Evolutionary conservation across 768 basidiomycete species (phyloP).

Genomic region (Suillus americanus): DNA sequence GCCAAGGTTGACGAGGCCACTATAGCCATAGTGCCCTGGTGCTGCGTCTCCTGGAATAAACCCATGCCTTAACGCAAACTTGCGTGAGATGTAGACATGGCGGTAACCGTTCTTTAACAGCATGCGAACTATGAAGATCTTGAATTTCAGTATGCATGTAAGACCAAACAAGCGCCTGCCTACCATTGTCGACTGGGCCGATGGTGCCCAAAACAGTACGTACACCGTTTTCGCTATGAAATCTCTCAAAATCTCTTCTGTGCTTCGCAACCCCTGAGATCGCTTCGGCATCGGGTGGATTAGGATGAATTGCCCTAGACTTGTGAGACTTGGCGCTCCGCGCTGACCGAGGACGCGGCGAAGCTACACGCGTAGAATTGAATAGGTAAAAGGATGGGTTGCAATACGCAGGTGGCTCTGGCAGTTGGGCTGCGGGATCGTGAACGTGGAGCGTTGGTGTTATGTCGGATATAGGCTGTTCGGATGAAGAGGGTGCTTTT

Average conservation of each 20-base stretch:
- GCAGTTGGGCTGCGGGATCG: slow-evolving; percentile 59
- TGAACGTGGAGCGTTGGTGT: slow-evolving; percentile 55
- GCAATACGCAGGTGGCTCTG: slow-evolving; percentile 58
- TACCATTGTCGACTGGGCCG: slow-evolving; percentile 87
- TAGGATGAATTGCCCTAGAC: slow-evolving; percentile 34
- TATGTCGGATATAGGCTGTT: slow-evolving; percentile 12
- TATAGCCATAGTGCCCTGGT: slow-evolving; percentile 93
- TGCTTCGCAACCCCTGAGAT: slow-evolving; percentile 54
- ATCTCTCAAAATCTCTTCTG: slow-evolving; percentile 79
- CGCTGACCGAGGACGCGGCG: slow-evolving; percentile 30
- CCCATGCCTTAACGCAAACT: slow-evolving; percentile 84
- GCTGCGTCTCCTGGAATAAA: slow-evolving; percentile 87
- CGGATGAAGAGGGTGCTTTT: slow-evolving; percentile 34
- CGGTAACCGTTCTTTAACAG: slow-evolving; percentile 89
- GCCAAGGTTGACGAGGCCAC: slow-evolving; percentile 83
- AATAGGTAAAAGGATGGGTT: slow-evolving; percentile 76
- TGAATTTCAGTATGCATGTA: background rate
- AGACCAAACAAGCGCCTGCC: slow-evolving; percentile 17
- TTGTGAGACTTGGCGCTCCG: slow-evolving; percentile 40
- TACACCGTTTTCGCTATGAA: slow-evolving; percentile 91
- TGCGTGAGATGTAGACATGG: slow-evolving; percentile 93
- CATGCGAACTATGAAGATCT: slow-evolving; percentile 70
- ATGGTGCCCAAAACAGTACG: slow-evolving; percentile 89
- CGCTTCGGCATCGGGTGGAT: slow-evolving; percentile 22
- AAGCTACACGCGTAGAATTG: slow-evolving; percentile 22